Percentiles rank a stretch among this genome's conserved stretches.
Conservation (phyloP, 2,329 filamentous ascomycete species). For the Phyllosticta capitalensis region DNA sequence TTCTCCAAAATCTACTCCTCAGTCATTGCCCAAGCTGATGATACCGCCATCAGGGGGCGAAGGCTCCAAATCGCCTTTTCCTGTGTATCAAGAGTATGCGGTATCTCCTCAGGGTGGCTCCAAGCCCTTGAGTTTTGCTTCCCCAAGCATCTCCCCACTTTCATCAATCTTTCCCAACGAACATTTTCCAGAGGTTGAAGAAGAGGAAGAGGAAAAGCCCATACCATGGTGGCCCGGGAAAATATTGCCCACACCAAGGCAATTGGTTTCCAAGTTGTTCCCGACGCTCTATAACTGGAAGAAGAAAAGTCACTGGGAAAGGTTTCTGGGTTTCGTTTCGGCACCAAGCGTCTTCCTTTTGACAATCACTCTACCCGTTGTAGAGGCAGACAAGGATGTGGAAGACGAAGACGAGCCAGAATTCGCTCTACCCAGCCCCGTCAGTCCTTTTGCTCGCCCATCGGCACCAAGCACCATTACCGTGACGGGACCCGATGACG, state of each 20-base stretch:
- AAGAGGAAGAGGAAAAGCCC: constrained; percentile 32
- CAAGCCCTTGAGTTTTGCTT: constrained; percentile 46
- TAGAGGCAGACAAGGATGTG: constrained; percentile 55
- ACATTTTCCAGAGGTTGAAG: constrained; percentile 33
- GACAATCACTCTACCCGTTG: constrained; percentile 82
- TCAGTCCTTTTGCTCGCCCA: neutral
- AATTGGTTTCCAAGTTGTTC: constrained; percentile 67
- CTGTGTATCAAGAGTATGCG: constrained; percentile 51
- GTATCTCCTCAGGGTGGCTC: constrained; percentile 34
- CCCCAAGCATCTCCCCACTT: constrained; percentile 38
- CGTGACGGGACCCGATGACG: constrained; percentile 8
- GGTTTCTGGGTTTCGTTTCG: constrained; percentile 68
- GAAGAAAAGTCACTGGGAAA: constrained; percentile 77
- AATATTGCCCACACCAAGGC: constrained; percentile 60
- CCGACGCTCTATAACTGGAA: constrained; percentile 77
- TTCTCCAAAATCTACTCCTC: constrained; percentile 14
- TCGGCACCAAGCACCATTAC: constrained; percentile 10
- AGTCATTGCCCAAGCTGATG: constrained; percentile 30
- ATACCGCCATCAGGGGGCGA: constrained; percentile 24
- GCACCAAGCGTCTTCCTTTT: constrained; percentile 86
- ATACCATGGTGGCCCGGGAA: constrained; percentile 75
- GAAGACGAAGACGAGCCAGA: constrained; percentile 14
- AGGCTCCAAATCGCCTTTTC: constrained; percentile 53
- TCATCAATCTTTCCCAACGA: constrained; percentile 41
- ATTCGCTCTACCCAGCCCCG: constrained; percentile 20